Base-by-base conservation (phyloP, 2,329 filamentous ascomycete species). In the Chaetomium globosum region DNA sequence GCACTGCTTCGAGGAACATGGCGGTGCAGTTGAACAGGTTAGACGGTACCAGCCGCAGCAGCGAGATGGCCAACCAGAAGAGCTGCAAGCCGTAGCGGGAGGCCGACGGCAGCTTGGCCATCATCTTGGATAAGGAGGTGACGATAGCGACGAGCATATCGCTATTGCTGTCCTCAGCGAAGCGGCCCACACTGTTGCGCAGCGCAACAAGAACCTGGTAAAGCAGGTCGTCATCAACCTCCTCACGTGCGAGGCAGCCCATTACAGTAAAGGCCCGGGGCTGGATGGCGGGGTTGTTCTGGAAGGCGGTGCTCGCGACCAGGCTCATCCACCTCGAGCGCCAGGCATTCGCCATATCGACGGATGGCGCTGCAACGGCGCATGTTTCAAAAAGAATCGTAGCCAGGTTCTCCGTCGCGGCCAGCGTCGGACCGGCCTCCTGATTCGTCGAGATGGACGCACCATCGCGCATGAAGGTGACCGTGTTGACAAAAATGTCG, bases 291-390 rank as follows among this genome's bases (percentile, higher is more conserved):
- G 87, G 88, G 72, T 90, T 90, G 72, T 87, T 89, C 73, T 90
- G 88, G 73, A 90, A 90, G 0, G 88, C 88, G 10, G 87, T 90
- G 72, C 88, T 90, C 19, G 88, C 87, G 48, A 90, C 87, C 26
- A 90, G 78, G 71, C 87, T 89, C 88, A 90, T 90, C 88, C 88
- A 90, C 23, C 88, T 83, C 23, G 88, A 87, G 30, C 88, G 83
- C 88, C 88, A 90, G 19, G 85, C 83, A 71, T 90, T 90, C 26
- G 87, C 84, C 71, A 88, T 80, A 69, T 90, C 87, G 9, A 86
- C 77, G 0, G 87, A 87, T 12, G 87, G 85, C 13, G 88, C 87
- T 3, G 87, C 87, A 19, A 88, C 78, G 1, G 82, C 80, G 67
- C 85, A 89, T 16, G 88, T 81, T 65, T 90, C 87, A 59, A 88